A percentile compares a stretch with the other conserved stretches of the same genome.
phyloP scores from a whole-genome alignment of 257 asterid genomes.

The Cordia subcordata region DNA sequence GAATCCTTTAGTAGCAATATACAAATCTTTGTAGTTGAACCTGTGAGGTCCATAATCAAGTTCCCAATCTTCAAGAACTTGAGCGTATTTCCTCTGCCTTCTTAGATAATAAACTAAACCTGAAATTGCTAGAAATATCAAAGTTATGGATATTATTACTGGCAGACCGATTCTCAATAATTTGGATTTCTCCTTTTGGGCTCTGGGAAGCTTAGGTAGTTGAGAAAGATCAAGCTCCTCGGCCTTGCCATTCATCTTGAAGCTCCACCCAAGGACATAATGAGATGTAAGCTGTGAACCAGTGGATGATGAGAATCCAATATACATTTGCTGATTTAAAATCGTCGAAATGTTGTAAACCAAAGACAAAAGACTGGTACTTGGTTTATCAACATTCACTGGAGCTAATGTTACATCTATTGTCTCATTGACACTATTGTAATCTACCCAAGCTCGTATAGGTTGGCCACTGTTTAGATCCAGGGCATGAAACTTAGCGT shows the following conservation, averaged over 20 bases:
- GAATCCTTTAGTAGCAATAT: neutral
- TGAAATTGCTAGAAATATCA: neutral
- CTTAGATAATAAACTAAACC: no score
- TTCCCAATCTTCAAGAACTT: conserved; percentile 19
- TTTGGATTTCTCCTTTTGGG: neutral
- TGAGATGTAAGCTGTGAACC: conserved; percentile 4
- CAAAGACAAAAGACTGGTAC: conserved; percentile 18
- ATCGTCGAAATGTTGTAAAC: conserved; percentile 15
- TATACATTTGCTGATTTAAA: conserved; percentile 10
- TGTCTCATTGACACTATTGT: neutral
- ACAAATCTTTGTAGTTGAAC: neutral
- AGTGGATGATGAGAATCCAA: conserved; percentile 16
- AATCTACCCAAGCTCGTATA: conserved; percentile 18
- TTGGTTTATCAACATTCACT: neutral
- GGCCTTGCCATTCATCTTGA: conserved; percentile 18
- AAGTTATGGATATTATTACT: conserved; percentile 2
- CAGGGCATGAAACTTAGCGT: neutral
- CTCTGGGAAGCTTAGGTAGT: conserved; percentile 6
- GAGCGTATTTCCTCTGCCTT: no score
- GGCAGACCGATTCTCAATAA: conserved; percentile 1
- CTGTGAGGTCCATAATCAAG: conserved; percentile 14
- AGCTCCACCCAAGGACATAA: conserved; percentile 22
- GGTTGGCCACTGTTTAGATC: conserved; percentile 3
- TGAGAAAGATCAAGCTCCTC: conserved; percentile 6
- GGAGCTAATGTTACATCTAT: conserved; percentile 23